Base-by-base conservation (phyloP, 2,329 filamentous ascomycete genomes). In the Fusarium pseudograminearum region DNA sequence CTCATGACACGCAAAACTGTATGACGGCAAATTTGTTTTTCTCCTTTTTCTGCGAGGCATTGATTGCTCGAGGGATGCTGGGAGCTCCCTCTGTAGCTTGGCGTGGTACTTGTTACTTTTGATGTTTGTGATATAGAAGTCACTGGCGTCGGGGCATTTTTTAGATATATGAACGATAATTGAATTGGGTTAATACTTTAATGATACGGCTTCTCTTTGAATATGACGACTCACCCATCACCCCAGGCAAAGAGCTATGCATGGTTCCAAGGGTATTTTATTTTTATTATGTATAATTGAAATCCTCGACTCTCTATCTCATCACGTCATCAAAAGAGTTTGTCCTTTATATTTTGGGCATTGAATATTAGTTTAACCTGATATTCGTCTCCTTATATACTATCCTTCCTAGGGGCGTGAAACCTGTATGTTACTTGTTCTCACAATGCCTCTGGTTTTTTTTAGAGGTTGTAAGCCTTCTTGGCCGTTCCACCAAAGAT, bases 401-500 rank as follows among this genome's bases (percentile, higher is more conserved):
- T 20, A 31, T 15, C 16, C n/a, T 42, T 33, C 42, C 30, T 11
- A 20, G 42, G 14, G 24, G 16, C 4, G 24, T 15, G 18, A n/a
- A 38, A 33, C 15, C 46, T 57, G 44, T 42, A 46, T 28, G 40
- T 44, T 40, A 18, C 8, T 53, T 36, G 42, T 34, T 34, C 30
- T 54, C 11, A 57, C 33, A 34, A 50, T 40, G 28, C 46, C 33
- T 16, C 54, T 10, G 44, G n/a, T 7, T 42, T 20, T 20, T 22
- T 42, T 74, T 47, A 81, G 58, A 90, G 79, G 5, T 80, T 80
- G 73, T 97, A 98, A 3, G 91, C 93, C 79, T 87, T 85, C 54
- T 86, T 83, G 2, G 92, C 93, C 14, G 91, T 93, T 22, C 86
- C 87, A 48, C 87, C 88, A 88, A 93, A 97, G 48, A 97, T 83